Evolutionary conservation across 164 flowering plant species (phyloP).

Genomic region (Piper betle): DNA sequence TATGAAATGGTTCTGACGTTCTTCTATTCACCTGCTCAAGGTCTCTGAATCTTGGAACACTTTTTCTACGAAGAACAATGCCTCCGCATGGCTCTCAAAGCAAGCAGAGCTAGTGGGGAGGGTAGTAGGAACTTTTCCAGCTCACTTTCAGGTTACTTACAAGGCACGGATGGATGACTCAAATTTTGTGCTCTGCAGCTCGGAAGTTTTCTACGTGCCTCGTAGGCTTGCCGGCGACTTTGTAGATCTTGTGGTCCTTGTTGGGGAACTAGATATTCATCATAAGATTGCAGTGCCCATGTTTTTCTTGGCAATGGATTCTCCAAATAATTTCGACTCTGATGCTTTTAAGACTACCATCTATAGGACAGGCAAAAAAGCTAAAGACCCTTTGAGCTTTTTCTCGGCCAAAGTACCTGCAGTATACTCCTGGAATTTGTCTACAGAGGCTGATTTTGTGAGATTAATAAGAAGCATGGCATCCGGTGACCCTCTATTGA

Average conservation of each 20-base stretch:
- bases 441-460: conserved; percentile 77
- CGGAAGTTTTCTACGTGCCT: conserved; percentile 85
- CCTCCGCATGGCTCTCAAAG: conserved; percentile 54
- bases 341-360: conserved; percentile 41
- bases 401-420: conserved; percentile 82
- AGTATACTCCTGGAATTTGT: conserved; percentile 79
- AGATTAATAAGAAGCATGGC: conserved; percentile 86
- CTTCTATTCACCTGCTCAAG: conserved; percentile 16
- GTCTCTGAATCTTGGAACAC: conserved; percentile 72
- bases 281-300: conserved; percentile 86
- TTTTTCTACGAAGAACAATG: conserved; percentile 25
- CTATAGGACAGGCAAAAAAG: conserved; percentile 32
- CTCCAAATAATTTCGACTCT: conserved; percentile 58
- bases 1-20: not conserved
- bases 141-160: conserved; percentile 82
- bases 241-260: conserved; percentile 61
- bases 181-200: conserved; percentile 51
- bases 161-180: conserved; percentile 40
- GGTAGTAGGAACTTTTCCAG: conserved; percentile 74
- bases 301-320: conserved; percentile 82
- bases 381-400: conserved; percentile 17
- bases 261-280: conserved; percentile 66
- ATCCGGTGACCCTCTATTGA: conserved; percentile 80
- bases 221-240: conserved; percentile 58
- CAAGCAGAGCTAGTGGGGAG: conserved; percentile 68